These are phyloP conservation scores for Amanita molliuscula DNA, from an alignment of 768 basidiomycete species.

Conservation along the genomic window DNA sequence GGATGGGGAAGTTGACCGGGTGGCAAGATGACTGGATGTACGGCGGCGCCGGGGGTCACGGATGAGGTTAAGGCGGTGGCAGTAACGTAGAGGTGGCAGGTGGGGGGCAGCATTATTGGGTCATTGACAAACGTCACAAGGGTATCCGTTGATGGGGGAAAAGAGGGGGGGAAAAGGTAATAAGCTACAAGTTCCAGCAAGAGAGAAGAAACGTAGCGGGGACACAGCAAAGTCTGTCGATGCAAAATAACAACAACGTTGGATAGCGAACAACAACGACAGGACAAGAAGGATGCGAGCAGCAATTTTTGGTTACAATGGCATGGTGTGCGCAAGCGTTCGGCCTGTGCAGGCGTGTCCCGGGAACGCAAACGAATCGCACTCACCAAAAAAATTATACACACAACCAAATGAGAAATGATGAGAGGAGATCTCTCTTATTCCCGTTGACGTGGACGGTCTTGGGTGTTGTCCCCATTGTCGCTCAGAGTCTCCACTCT, in stretches of 20 bases:
- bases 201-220: slow-evolving; percentile 5
- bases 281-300: slow-evolving; percentile 1
- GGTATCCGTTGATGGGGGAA: not conserved
- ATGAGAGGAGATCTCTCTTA: not conserved
- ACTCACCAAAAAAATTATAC: slow-evolving; percentile 4
- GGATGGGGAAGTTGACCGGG: not conserved
- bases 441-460: slow-evolving; percentile 22
- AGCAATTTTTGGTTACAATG: not conserved
- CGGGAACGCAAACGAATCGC: slow-evolving; percentile 2
- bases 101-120: slow-evolving; percentile 1
- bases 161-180: slow-evolving; percentile 2
- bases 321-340: slow-evolving; percentile 2
- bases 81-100: not conserved
- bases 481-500: slow-evolving; percentile 63
- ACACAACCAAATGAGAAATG: slow-evolving; percentile 5
- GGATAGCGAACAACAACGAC: slow-evolving; percentile 3
- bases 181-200: slow-evolving; percentile 10
- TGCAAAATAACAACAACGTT: slow-evolving; percentile 6
- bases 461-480: slow-evolving; percentile 37
- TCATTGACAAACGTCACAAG: slow-evolving; percentile 1
- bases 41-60: slow-evolving; percentile 1
- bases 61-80: slow-evolving; percentile 1
- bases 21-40: not conserved
- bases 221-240: not conserved
- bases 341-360: not conserved